Evolutionary conservation across 2,329 filamentous ascomycete genomes (phyloP), one percentile per base, ranked within the genome.

Genomic region (Blumeria graminis): DNA sequence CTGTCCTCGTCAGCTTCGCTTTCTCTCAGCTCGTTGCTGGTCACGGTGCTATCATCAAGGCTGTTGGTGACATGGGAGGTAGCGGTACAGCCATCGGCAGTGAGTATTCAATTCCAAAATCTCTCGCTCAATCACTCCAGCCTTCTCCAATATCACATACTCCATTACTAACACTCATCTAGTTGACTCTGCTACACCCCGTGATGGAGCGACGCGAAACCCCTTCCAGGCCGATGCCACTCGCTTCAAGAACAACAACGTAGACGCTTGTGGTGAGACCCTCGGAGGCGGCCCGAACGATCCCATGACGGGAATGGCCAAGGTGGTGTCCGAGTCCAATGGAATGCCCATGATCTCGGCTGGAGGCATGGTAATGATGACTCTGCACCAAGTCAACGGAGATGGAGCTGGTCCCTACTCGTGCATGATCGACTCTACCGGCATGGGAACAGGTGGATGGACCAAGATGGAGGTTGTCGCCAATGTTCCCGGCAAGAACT

Each of bases 31-130:
- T 81, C 55, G 77, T 75, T 58, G 71, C 76, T 60, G 76, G 73
- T 63, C 79, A 82, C 70, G 71, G 72, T 58, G 76, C 74, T 60
- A 81, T 82, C 67, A 71, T 74, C 63, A 67, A 67, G 52, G 79
- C 79, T 35, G 71, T 71, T 41, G 79, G 78, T 58, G 70, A 81
- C 62, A 70, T 70, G 33, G 78, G 78, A 54, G 78, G 78, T 59
- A 68, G 68, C 41, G 70, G 71, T 48, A 69, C 66, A 39, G 71
- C 70, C 60, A 69, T 73, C 16, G 78, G 77, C 62, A 73, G 69
- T 71, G 65, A 64, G 64, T 46, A 22, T 32, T 43, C 32, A 52
- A 28, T 56, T 9, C 18, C 45, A 28, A 28, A 28, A 28, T 28
- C 22, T 28, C 22, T 28, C 22, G 4, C 22, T 28, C 4, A 2